These are phyloP conservation scores for Verticillium nubilum DNA, from an alignment of 2,329 filamentous ascomycete species.

Conservation along the genomic window DNA sequence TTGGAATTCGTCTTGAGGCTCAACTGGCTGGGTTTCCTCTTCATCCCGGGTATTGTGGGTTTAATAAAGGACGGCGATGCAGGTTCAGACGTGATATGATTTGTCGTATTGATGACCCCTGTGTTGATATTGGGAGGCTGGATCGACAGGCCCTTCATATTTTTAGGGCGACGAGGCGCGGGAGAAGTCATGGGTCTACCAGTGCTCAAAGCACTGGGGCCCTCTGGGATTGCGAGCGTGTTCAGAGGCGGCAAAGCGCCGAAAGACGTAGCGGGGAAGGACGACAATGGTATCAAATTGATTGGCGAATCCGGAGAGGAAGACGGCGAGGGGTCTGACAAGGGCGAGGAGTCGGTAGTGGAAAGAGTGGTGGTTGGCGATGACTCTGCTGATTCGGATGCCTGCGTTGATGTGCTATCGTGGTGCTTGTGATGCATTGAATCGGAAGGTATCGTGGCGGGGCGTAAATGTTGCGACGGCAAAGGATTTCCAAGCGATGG, in stretches of 20 bases:
- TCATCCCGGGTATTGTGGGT: slow-evolving; percentile 64
- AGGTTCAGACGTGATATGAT: slow-evolving; percentile 56
- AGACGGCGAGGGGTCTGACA: slow-evolving; percentile 85
- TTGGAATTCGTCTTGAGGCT: slow-evolving; percentile 69
- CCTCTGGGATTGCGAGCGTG: slow-evolving; percentile 39
- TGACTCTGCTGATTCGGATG: slow-evolving; percentile 82
- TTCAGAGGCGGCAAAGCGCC: slow-evolving; percentile 40
- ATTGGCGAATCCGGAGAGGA: slow-evolving; percentile 88
- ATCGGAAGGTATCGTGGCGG: slow-evolving; percentile 36
- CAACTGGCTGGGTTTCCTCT: slow-evolving; percentile 71
- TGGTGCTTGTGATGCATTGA: slow-evolving; percentile 66
- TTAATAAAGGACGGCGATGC: slow-evolving; percentile 76
- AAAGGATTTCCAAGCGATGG: slow-evolving; percentile 30
- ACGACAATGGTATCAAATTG: slow-evolving; percentile 64
- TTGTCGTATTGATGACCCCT: slow-evolving; percentile 31
- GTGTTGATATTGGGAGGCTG: slow-evolving; percentile 51
- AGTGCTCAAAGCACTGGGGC: slow-evolving; percentile 22
- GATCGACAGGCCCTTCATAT: slow-evolving; percentile 79
- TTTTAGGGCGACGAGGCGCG: slow-evolving; percentile 66
- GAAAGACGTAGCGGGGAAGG: slow-evolving; percentile 59
- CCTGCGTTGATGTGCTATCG: slow-evolving; percentile 72
- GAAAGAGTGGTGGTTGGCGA: slow-evolving; percentile 93
- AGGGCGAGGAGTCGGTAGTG: slow-evolving; percentile 83
- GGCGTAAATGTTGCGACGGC: slow-evolving; percentile 29
- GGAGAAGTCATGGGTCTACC: slow-evolving; percentile 62